A percentile compares a stretch with the other conserved stretches of the same genome.
phyloP scores from a whole-genome alignment of 768 basidiomycete species.

The Tricholoma matsutake region DNA sequence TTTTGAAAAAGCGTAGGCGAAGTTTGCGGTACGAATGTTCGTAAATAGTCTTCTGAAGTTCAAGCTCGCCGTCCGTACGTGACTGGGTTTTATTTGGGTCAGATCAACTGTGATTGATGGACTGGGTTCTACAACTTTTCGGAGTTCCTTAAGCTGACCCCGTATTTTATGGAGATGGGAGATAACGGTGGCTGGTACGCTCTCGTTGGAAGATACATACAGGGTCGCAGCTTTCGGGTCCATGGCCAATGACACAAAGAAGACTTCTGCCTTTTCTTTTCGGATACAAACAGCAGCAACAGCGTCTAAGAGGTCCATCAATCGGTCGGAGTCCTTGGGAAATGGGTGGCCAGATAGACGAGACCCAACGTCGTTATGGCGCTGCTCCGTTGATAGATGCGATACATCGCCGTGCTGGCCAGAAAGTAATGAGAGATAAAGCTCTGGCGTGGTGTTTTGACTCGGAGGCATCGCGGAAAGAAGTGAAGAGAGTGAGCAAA shows the following conservation, averaged over 20 bases:
- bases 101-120: not conserved
- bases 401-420: not conserved
- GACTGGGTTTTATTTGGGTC: not conserved
- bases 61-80: not conserved
- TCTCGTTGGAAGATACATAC: not conserved
- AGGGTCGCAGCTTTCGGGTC: not conserved
- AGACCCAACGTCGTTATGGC: not conserved
- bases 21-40: not conserved
- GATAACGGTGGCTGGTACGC: not conserved
- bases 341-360: not conserved
- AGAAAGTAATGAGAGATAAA: not conserved
- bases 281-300: not conserved
- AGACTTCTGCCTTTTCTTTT: not conserved
- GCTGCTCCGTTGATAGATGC: not conserved
- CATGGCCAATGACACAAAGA: not conserved
- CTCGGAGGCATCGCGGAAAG: too few relatives aligned
- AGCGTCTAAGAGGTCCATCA: not conserved
- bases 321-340: not conserved
- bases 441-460: not conserved
- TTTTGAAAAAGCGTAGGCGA: not conserved
- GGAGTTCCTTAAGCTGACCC: not conserved
- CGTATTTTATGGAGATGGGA: not conserved
- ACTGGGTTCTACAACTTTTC: not conserved
- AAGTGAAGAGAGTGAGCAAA: not conserved
- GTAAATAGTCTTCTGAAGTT: not conserved